Conservation (phyloP, 2,329 filamentous ascomycete species). For the Hymenotorrendiella dingleyae region DNA sequence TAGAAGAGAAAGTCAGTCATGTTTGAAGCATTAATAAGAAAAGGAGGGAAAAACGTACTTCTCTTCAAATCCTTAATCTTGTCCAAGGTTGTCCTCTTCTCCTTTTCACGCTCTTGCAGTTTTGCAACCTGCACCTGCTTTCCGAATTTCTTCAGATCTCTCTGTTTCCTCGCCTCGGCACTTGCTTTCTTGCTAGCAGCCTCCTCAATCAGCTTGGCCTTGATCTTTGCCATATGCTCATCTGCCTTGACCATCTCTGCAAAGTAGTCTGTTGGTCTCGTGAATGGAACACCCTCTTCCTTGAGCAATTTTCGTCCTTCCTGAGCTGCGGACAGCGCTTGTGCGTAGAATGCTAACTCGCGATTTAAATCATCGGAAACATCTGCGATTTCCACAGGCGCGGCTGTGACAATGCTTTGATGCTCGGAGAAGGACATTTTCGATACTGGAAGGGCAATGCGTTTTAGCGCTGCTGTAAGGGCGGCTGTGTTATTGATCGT, state of each 20-base stretch:
- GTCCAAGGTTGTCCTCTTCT: slow-evolving; percentile 86
- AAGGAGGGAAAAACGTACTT: slow-evolving; percentile 56
- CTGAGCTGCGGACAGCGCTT: slow-evolving; percentile 74
- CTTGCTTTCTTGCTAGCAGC: slow-evolving; percentile 89
- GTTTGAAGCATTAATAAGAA: slow-evolving; percentile 17
- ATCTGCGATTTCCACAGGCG: slow-evolving; percentile 69
- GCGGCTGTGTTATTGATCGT: slow-evolving; percentile 97
- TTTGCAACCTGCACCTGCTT: slow-evolving; percentile 97
- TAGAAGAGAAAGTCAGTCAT: slow-evolving; percentile 34
- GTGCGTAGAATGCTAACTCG: slow-evolving; percentile 88
- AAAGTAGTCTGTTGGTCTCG: slow-evolving; percentile 89
- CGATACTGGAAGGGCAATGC: slow-evolving; percentile 65
- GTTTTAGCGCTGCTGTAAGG: slow-evolving; percentile 71
- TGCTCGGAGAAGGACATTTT: slow-evolving; percentile 76
- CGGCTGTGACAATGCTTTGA: slow-evolving; percentile 66
- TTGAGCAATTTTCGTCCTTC: slow-evolving; percentile 68
- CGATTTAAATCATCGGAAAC: slow-evolving; percentile 87
- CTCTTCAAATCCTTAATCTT: slow-evolving; percentile 94
- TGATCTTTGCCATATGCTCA: slow-evolving; percentile 96
- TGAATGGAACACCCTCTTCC: slow-evolving; percentile 79
- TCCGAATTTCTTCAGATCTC: slow-evolving; percentile 97
- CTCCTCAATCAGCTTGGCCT: slow-evolving; percentile 86
- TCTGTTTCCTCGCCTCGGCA: slow-evolving; percentile 81
- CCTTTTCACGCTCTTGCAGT: slow-evolving; percentile 87
- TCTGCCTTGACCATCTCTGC: slow-evolving; percentile 99